Base-by-base conservation (phyloP, 1,284 basidiomycete genomes). In the Trichosporon coremiiforme region DNA sequence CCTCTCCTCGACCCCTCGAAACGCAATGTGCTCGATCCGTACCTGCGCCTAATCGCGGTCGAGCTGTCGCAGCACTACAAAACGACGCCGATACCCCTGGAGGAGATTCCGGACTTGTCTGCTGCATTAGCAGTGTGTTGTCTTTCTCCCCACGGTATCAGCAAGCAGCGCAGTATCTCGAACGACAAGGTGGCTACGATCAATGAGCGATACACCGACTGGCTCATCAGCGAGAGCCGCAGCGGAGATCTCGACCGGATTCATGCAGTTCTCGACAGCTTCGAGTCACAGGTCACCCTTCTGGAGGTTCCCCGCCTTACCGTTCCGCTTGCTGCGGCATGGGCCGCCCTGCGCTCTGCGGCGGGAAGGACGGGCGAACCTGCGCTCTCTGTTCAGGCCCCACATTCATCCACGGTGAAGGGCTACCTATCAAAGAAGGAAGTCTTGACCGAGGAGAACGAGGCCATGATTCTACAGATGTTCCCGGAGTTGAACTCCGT, bases 331-430 rank as follows among this genome's bases (percentile, higher is more conserved):
- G 67, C 64, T 9, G 67, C 65, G 0, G 70, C 70, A 20, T 74
- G 73, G 73, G 67, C 67, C 3, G 53, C 71, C 1, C 64, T 74
- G 1, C 67, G 69, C 2, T 66, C 64, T 2, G 45, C 64, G 2
- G 65, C 64, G 6, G 70, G 67, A 2, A 36, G 64, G 33, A 47
- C 67, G 4, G 68, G 31, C 5, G 22, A 65, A 3, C 35, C 64
- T 1, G 60, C 47, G 7, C 62, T 71, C n/a, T n/a, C 25, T 12
- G 13, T 71, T 13, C 60, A 12, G 4, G 22, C 68, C 3, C 70
- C 70, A 0, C 50, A 45, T 29, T 45, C 25, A 5, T 53, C 65
- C 31, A 64, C 57, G 0, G 50, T 71, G 22, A 25, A 29, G 38
- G 64, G 41, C 33, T 62, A 60, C 47, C 17, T 65, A 25, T 22